Evolutionary conservation across 1,139 yeast species (phyloP).

Genomic region (Blastobotrys malaysiensis): DNA sequence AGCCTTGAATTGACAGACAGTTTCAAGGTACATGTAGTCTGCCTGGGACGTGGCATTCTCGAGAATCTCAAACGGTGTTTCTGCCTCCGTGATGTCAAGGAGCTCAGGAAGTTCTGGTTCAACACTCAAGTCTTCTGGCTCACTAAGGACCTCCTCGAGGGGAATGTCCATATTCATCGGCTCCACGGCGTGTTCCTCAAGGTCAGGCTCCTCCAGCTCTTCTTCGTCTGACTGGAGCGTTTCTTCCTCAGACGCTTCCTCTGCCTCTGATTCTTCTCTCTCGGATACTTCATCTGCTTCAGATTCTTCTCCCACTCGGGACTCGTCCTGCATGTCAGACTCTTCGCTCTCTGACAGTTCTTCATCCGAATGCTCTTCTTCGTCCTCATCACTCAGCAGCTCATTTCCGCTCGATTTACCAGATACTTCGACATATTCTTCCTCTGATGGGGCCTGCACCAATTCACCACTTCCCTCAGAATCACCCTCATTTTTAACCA

Average conservation of each 20-base stretch:
- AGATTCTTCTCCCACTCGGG: conserved; percentile 3
- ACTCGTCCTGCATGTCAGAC: conserved; percentile 4
- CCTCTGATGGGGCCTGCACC: background rate
- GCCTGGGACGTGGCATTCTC: conserved; percentile 7
- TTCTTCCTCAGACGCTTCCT: background rate
- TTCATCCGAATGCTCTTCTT: background rate
- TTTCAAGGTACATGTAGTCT: conserved; percentile 17
- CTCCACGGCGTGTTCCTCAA: conserved; percentile 7
- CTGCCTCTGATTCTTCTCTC: conserved; percentile 1
- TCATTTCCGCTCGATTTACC: background rate
- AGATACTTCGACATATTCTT: background rate
- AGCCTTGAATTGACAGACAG: conserved; percentile 19
- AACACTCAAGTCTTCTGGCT: conserved; percentile 7
- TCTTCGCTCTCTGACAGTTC: background rate
- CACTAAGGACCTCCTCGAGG: background rate
- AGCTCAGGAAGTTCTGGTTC: conserved; percentile 6
- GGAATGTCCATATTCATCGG: background rate
- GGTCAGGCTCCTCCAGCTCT: conserved; percentile 8
- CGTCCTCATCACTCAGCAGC: background rate
- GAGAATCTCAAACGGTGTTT: conserved; percentile 1
- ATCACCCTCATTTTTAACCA: background rate
- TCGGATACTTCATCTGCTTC: conserved; percentile 9
- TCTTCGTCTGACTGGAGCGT: too few species aligned
- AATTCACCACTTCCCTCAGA: conserved; percentile 1
- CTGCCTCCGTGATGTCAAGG: conserved; percentile 1